Evolutionary conservation across 2,329 filamentous ascomycete species (phyloP), one percentile per base, ranked within the genome.

Genomic region (Stagonosporopsis tanaceti): DNA sequence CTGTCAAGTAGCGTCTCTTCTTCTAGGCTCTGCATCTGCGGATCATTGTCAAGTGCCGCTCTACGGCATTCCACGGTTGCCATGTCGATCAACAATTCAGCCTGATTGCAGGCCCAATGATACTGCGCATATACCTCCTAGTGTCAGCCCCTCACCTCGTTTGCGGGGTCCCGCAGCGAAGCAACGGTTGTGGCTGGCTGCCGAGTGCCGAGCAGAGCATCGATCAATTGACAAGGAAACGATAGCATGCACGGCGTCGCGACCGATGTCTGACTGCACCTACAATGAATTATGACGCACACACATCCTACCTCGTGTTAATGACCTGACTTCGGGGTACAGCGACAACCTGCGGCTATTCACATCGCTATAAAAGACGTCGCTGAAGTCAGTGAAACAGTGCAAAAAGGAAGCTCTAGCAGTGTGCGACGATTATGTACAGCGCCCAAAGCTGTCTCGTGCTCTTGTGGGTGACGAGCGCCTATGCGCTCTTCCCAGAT

Each of bases 401-500:
- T n/a, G 14, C 3, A 34, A 24, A n/a, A 47, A 15, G 9, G n/a
- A n/a, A 15, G 25, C 7, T 20, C n/a, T 4, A 7, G 17, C 4
- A 40, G 17, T 8, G 17, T 24, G 35, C 25, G 41, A 46, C 22
- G 41, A 53, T 20, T 35, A 68, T 68, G 65, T 47, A 53, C 15
- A 61, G 47, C 20, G 53, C 53, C 25, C 48, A 47, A 24, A 53
- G 45, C 27, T 63, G 42, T 14, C 41, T 67, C 2, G 54, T 39
- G 20, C 47, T 59, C 7, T 28, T 59, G 6, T 44, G 48, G 50
- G 56, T 57, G 7, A 60, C 50, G 17, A 60, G 63, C 35, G 65
- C 59, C 12, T 62, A 60, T 35, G 69, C 65, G 17, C 55, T 66
- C 2, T 84, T 84, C 56, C 83, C 84, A 1, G 82, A 85, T 60